Conservation (phyloP, 2,329 filamentous ascomycete species). For the Ophiobolus disseminans region DNA sequence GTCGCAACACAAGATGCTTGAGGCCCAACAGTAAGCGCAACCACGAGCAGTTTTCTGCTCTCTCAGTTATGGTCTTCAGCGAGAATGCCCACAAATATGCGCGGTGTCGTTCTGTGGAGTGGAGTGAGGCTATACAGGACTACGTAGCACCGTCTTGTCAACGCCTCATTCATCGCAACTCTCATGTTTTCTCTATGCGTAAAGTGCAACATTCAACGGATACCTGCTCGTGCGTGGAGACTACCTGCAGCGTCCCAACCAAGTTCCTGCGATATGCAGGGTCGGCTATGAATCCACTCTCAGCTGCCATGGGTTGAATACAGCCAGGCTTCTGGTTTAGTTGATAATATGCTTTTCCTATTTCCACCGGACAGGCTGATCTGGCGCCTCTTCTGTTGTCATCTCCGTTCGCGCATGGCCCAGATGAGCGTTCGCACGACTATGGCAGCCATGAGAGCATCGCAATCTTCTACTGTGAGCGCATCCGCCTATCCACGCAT, state of each 20-base stretch:
- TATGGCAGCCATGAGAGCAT: slow-evolving; percentile 36
- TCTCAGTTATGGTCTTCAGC: too few relatives aligned
- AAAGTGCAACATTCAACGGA: slow-evolving; percentile 11
- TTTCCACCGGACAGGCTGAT: slow-evolving; percentile 37
- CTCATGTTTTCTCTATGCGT: too few relatives aligned
- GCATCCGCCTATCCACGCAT: slow-evolving; percentile 45
- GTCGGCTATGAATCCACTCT: slow-evolving; percentile 33
- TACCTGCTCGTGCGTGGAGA: slow-evolving; percentile 13
- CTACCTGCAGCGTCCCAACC: slow-evolving; percentile 24
- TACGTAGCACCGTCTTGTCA: too few relatives aligned
- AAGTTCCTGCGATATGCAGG: slow-evolving; percentile 29
- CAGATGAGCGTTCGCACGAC: slow-evolving; percentile 23
- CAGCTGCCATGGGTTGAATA: slow-evolving; percentile 41
- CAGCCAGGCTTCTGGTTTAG: slow-evolving; percentile 16
- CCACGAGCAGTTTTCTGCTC: too few relatives aligned
- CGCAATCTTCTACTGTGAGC: slow-evolving; percentile 40
- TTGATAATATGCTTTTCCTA: slow-evolving; percentile 32
- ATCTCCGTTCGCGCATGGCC: slow-evolving; percentile 44
- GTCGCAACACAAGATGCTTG: slow-evolving; percentile 34
- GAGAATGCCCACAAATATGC: too few relatives aligned
- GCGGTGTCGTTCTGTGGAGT: too few relatives aligned
- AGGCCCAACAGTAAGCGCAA: slow-evolving; percentile 33
- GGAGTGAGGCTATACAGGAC: too few relatives aligned
- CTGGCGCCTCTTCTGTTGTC: slow-evolving; percentile 36
- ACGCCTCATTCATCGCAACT: too few relatives aligned